phyloP scores from a whole-genome alignment of 2,329 filamentous ascomycete species.

The Hawksworthiomyces lignivorus region DNA sequence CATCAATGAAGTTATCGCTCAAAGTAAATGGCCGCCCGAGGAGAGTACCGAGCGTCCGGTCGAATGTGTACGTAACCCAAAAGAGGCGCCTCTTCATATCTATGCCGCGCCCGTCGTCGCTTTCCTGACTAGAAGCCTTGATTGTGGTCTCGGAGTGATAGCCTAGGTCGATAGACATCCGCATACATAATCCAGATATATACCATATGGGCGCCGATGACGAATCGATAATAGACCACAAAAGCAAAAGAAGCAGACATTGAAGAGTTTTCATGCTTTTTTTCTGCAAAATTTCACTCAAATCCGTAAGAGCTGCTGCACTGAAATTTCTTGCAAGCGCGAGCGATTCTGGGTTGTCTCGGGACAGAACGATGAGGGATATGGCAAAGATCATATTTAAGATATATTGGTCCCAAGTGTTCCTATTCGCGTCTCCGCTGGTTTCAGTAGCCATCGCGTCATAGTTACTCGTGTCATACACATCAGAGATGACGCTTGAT shows the following conservation, averaged over 20 bases:
- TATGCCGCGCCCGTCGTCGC: constrained; percentile 5
- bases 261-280: constrained; percentile 16
- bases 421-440: background rate
- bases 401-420: constrained; percentile 15
- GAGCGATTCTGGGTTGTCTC: constrained; percentile 15
- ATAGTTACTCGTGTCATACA: no score
- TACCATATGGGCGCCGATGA: constrained; percentile 18
- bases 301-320: constrained; percentile 14
- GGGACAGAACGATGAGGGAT: constrained; percentile 13
- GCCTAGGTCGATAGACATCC: constrained; percentile 19
- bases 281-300: constrained; percentile 15
- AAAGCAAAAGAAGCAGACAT: constrained; percentile 16
- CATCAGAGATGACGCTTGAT: background rate
- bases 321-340: constrained; percentile 14
- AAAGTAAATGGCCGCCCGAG: constrained; percentile 19
- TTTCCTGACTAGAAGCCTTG: background rate
- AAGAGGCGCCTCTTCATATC: constrained; percentile 18
- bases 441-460: no score
- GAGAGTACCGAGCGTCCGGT: constrained; percentile 18
- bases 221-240: constrained; percentile 16
- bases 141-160: constrained; percentile 17
- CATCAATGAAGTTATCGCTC: constrained; percentile 18
- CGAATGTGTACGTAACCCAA: constrained; percentile 20
- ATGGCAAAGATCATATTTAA: constrained; percentile 18
- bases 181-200: constrained; percentile 18